Conservation (phyloP, 192 early-diverging fungal genomes). For the Umbelopsis sp. region DNA sequence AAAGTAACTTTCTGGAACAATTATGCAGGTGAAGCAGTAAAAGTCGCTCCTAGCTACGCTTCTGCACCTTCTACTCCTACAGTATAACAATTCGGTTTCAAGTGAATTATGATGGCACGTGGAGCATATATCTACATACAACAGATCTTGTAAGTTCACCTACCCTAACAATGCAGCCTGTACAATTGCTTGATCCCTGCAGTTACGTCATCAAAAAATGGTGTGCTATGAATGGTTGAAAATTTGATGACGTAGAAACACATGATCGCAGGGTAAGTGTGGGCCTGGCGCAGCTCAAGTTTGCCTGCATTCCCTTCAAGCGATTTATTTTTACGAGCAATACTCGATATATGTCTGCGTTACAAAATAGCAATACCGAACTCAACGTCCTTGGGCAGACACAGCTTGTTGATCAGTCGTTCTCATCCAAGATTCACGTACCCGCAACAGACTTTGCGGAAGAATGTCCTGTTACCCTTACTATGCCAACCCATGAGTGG, state of each 20-base stretch:
- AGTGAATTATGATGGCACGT: no score
- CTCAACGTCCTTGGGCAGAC: constrained; percentile 9
- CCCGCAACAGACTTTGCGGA: constrained; percentile 13
- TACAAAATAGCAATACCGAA: constrained; percentile 19
- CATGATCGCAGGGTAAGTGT: background rate
- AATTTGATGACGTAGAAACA: background rate
- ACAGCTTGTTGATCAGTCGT: constrained; percentile 4
- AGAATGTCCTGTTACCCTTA: constrained; percentile 17
- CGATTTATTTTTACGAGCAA: constrained; percentile 16
- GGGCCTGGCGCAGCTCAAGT: background rate
- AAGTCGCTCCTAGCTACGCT: no score
- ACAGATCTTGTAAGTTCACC: no score
- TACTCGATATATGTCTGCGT: constrained; percentile 17
- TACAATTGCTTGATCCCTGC: no score
- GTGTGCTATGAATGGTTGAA: background rate
- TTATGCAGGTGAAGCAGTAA: no score
- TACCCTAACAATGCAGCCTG: no score
- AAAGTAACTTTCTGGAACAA: no score
- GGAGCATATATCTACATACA: no score
- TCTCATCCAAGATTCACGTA: constrained; percentile 8
- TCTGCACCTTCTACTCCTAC: no score
- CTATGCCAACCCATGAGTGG: constrained; percentile 12
- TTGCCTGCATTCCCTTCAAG: background rate
- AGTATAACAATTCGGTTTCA: no score
- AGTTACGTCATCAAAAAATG: background rate